These are phyloP conservation scores for Neurospora sp. DNA, from an alignment of 495 filamentous ascomycete species.

Conservation along the genomic window DNA sequence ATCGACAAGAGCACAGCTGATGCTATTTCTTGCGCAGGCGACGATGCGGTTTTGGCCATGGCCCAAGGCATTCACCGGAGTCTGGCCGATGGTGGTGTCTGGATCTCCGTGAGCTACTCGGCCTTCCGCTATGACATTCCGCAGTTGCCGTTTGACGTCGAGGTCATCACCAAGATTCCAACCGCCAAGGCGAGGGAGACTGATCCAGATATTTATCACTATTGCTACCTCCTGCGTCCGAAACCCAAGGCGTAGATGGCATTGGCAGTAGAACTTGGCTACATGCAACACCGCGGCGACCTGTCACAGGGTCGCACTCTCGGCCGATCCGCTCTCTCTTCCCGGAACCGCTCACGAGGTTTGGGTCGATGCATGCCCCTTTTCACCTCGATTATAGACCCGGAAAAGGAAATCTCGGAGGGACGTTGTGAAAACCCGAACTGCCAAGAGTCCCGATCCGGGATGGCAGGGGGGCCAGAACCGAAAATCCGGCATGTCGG, in stretches of 20 bases:
- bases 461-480: background rate
- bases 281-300: background rate
- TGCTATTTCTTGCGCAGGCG: conserved; percentile 28
- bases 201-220: conserved; percentile 30
- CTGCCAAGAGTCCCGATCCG: background rate
- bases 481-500: background rate
- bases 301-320: background rate
- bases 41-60: conserved; percentile 19
- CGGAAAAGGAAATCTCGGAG: background rate
- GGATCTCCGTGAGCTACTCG: conserved; percentile 35
- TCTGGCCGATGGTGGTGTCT: conserved; percentile 20
- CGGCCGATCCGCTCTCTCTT: background rate
- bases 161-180: conserved; percentile 23
- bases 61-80: conserved; percentile 12
- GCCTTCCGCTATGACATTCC: conserved; percentile 18
- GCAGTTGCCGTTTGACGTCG: conserved; percentile 22
- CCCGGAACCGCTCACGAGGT: background rate
- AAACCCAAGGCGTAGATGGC: background rate
- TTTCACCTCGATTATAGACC: background rate
- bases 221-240: conserved; percentile 27
- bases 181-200: conserved; percentile 19
- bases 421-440: background rate
- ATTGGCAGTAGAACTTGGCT: background rate
- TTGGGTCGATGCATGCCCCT: background rate
- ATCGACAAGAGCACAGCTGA: conserved; percentile 35